Base-by-base conservation (phyloP, 495 filamentous ascomycete genomes). In the Aspergillus affinis region DNA sequence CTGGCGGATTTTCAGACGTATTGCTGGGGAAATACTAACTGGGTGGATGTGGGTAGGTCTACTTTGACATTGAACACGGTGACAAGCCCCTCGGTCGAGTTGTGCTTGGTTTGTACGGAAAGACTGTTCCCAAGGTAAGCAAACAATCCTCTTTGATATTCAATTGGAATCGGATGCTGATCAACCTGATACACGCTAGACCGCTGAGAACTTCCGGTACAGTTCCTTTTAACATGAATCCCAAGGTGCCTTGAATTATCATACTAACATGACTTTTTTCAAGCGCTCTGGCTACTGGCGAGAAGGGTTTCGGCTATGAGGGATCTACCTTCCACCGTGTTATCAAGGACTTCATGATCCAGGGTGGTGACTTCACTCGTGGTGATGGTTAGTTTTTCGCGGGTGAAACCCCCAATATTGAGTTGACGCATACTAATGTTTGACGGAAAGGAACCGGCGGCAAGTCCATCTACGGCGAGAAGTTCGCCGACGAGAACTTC, bases 401-500 rank as follows among this genome's bases (percentile, higher is more conserved):
- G 7, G 21, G 10, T 10, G n/a, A 21, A 10, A 36, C 2, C 4
- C 36, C 29, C 6, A 19, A 4, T 13, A 0, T 23, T 23, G 29
- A 51, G 12, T 26, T n/a, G n/a, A 1, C 18, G 41, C 32, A 58
- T 58, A 30, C 61, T 63, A 17, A 63, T 36, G 3, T 3, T 55
- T 26, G 2, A 47, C 29, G 41, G 23, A 15, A 53, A 84, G 83
- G 93, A 69, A 97, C 93, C 71, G 94, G 94, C 74, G 94, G 94
- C 68, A 97, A 97, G 85, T 96, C 92, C 48, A 90, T 98, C 80
- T 98, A 98, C 75, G 94, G 94, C 66, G 84, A 87, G 63, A 96
- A 93, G 80, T 98, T 98, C 78, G 69, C 83, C 54, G 94, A 98
- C 76, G 94, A 98, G 89, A 98, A 98, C 88, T 98, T 98, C 86